phyloP scores from a whole-genome alignment of 768 basidiomycete species.

The Hemileccinum rubropunctum region DNA sequence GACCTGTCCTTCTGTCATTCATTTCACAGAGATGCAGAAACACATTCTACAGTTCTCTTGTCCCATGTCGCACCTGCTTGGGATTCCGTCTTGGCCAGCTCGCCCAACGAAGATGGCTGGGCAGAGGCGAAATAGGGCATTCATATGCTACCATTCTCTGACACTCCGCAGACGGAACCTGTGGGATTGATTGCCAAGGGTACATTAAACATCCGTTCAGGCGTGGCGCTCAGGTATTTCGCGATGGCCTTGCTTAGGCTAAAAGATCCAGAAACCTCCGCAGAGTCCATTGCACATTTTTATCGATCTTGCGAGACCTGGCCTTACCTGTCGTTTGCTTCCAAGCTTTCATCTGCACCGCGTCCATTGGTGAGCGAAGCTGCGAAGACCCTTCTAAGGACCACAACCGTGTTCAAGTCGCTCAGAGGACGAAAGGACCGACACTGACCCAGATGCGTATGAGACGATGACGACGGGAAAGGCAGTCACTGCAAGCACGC shows the following conservation, averaged over 20 bases:
- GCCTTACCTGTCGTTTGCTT: conserved; percentile 65
- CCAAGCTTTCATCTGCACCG: conserved; percentile 57
- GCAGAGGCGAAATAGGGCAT: conserved; percentile 59
- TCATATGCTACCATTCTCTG: conserved; percentile 73
- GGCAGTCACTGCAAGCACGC: conserved; percentile 58
- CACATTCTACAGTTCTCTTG: conserved; percentile 70
- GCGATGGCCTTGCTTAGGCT: conserved; percentile 78
- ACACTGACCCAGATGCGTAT: conserved; percentile 55
- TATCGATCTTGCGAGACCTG: conserved; percentile 80
- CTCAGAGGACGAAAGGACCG: conserved; percentile 26
- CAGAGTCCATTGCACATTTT: conserved; percentile 82
- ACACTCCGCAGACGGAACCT: conserved; percentile 53
- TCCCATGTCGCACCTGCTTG: conserved; percentile 47
- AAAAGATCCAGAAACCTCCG: conserved; percentile 56
- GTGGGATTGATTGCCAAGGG: conserved; percentile 63
- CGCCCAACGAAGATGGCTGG: conserved; percentile 60
- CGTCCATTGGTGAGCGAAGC: conserved; percentile 57
- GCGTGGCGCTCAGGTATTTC: conserved; percentile 73
- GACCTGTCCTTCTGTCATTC: no score
- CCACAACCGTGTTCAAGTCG: conserved; percentile 64
- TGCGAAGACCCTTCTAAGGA: conserved; percentile 58
- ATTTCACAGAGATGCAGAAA: no score
- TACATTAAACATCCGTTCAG: conserved; percentile 48
- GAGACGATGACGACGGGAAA: conserved; percentile 60
- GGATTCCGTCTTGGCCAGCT: conserved; percentile 42